These are phyloP conservation scores for Puccinia brachypodii DNA, from an alignment of 1,284 basidiomycete genomes.

Conservation along the genomic window DNA sequence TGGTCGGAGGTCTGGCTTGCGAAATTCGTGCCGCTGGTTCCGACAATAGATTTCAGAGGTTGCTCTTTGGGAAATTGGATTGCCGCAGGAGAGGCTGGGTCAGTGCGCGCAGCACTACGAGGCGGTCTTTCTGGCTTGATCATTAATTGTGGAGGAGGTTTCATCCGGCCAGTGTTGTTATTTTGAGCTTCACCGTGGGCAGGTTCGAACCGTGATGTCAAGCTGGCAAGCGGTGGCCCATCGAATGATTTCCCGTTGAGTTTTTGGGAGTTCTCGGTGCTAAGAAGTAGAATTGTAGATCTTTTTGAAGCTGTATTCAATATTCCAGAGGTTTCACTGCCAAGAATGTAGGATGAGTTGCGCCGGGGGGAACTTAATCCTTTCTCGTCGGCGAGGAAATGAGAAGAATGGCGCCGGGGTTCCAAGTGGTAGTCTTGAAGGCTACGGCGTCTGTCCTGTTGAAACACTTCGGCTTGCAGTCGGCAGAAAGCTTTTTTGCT, in stretches of 20 bases:
- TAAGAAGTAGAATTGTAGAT: background rate
- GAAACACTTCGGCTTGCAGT: constrained; percentile 21
- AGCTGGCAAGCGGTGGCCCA: background rate
- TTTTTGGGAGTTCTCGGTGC: background rate
- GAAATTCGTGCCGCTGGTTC: background rate
- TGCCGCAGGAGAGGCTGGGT: constrained; percentile 13
- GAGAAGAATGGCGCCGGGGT: background rate
- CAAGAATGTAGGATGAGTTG: background rate
- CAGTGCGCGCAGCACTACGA: constrained; percentile 21
- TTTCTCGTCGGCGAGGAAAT: background rate
- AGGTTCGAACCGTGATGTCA: background rate
- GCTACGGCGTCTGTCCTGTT: constrained; percentile 20
- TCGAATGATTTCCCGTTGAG: background rate
- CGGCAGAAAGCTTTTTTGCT: constrained; percentile 31
- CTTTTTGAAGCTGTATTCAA: background rate
- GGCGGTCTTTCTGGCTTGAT: constrained; percentile 24
- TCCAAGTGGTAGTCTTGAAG: constrained; percentile 12
- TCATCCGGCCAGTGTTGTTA: background rate
- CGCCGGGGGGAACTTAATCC: background rate
- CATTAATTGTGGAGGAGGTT: background rate
- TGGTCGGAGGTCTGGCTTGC: background rate
- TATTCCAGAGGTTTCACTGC: background rate
- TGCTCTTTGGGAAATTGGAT: background rate
- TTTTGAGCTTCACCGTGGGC: background rate
- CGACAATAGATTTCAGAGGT: background rate